phyloP scores from a whole-genome alignment of 1,139 yeast genomes.

The Hyphopichia fennica region DNA sequence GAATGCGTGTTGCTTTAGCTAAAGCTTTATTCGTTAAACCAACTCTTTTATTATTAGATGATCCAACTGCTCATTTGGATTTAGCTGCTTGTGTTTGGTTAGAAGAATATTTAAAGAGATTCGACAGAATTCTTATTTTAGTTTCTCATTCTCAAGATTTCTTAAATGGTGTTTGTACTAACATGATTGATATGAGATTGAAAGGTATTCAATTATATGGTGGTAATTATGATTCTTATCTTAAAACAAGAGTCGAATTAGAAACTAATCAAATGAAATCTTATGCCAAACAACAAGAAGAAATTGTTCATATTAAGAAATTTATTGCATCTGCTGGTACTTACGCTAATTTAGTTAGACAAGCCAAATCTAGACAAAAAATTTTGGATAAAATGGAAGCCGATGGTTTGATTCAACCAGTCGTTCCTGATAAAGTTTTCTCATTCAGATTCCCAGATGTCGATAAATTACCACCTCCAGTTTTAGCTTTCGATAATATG shows the following conservation, averaged over 20 bases:
- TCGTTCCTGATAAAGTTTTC: slow-evolving; percentile 88
- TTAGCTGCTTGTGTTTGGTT: slow-evolving; percentile 99
- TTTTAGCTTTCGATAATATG: slow-evolving; percentile 92
- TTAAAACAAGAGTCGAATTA: slow-evolving; percentile 89
- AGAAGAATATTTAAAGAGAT: slow-evolving; percentile 94
- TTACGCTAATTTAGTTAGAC: slow-evolving; percentile 96
- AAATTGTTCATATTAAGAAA: slow-evolving; percentile 96
- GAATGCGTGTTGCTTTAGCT: slow-evolving; percentile 87
- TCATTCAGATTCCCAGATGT: slow-evolving; percentile 93
- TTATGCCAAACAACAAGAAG: slow-evolving; percentile 96
- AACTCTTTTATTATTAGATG: slow-evolving; percentile 83
- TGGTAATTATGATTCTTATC: slow-evolving; percentile 98
- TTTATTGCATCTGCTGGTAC: slow-evolving; percentile 99
- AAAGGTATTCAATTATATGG: slow-evolving; percentile 74
- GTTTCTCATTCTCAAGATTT: slow-evolving; percentile 99
- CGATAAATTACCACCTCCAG: slow-evolving; percentile 98
- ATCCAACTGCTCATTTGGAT: slow-evolving; percentile 99
- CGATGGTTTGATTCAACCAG: slow-evolving; percentile 94
- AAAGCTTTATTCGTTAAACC: slow-evolving; percentile 89
- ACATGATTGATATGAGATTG: slow-evolving; percentile 96
- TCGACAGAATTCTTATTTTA: slow-evolving; percentile 87
- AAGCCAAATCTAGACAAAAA: slow-evolving; percentile 99
- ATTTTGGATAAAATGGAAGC: slow-evolving; percentile 99
- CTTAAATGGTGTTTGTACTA: slow-evolving; percentile 97
- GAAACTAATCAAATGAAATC: slow-evolving; percentile 99